Base-by-base conservation (phyloP, 345 rosid genomes). In the Aquilaria yunnanensis region DNA sequence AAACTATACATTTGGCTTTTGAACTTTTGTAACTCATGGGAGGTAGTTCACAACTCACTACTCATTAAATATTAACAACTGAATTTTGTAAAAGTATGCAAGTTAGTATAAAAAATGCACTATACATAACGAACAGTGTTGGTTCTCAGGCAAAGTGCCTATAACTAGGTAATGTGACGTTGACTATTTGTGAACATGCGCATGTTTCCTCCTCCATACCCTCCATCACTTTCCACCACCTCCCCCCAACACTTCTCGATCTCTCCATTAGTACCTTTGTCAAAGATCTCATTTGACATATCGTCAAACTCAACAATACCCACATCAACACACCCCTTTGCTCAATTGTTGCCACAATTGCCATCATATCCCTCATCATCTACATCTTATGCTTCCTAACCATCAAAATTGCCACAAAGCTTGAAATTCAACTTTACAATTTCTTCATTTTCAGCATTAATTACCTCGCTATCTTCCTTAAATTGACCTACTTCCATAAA, bases 331-430 rank as follows among this genome's bases (percentile, higher is more conserved):
- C 65, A 47, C 12, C 63, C 9, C 71, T 74, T 23, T 12, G 57
- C 12, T n/a, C 71, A 60, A 48, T 66, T 14, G 51, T 66, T 12
- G 11, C 48, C 9, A 52, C 55, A 0, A 13, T 32, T 51, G 47
- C 33, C 34, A 41, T 71, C 49, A 62, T 11, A 12, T 74, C 75
- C 61, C 14, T 78, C 5, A 33, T 75, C 13, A 32, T 67, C 9
- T 79, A 75, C 63, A 23, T 69, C 55, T 75, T 72, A 32, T 75
- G 77, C 63, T 29, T 48, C 2, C n/a, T 47, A 7, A 71, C 59
- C 5, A 30, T 58, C 0, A 33, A 68, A 23, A 66, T 75, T 1
- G 58, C 77, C 9, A 2, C 62, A 2, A 54, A 56, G 6, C 62
- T 78, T 2, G 12, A 14, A 37, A 67, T 78, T 65, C 83, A 74